phyloP scores from a whole-genome alignment of 805 yeast genomes.

The Wickerhamiella lipophila region DNA sequence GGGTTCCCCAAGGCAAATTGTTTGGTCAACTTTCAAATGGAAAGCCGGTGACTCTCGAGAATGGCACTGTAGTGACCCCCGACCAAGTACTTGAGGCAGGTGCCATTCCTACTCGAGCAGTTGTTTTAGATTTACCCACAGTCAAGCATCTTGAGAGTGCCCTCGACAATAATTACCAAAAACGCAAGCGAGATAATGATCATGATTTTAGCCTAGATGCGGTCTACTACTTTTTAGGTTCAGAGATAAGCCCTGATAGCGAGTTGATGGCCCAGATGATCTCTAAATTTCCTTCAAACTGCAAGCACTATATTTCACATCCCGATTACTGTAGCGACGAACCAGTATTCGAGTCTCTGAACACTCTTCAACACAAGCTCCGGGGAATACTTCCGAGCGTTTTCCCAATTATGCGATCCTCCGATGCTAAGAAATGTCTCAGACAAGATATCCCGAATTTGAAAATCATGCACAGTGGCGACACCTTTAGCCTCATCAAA shows the following conservation, averaged over 20 bases:
- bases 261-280: conserved; percentile 13
- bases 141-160: conserved; percentile 32
- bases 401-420: conserved; percentile 17
- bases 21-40: conserved; percentile 53
- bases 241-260: conserved; percentile 35
- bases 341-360: conserved; percentile 45
- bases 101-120: conserved; percentile 43
- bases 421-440: not conserved
- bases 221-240: conserved; percentile 71
- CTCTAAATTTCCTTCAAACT: conserved; percentile 35
- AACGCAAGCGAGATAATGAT: conserved; percentile 18
- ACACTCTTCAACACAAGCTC: conserved; percentile 26
- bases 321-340: conserved; percentile 47
- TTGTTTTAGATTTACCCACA: conserved; percentile 65
- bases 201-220: conserved; percentile 30
- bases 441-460: not conserved
- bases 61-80: conserved; percentile 50
- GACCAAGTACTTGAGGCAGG: conserved; percentile 60
- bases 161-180: conserved; percentile 11
- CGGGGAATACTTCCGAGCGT: conserved; percentile 24
- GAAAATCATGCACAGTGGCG: conserved; percentile 6
- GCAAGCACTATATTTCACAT: conserved; percentile 62
- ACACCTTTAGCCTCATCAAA: not conserved
- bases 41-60: conserved; percentile 39
- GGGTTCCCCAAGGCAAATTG: conserved; percentile 52